Evolutionary conservation across 192 early-diverging fungal species (phyloP), one percentile per base, ranked within the genome.

Genomic region (Coemansia sp.): DNA sequence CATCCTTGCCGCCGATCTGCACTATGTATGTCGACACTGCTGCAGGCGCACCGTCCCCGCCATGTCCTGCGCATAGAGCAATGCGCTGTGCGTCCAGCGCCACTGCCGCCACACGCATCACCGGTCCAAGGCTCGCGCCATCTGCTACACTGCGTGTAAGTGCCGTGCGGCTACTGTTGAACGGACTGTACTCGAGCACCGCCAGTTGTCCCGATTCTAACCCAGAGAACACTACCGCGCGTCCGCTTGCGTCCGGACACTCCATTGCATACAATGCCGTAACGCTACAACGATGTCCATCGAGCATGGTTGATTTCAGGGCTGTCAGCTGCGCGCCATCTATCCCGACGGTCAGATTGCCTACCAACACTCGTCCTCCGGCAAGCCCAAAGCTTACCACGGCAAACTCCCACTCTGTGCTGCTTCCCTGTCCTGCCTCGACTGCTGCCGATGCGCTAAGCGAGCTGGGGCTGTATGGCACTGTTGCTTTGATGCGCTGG

Each of bases 331-430:
- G 76, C 19, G 76, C 59, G 5, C 59, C 60, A 19, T 61, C 71
- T 0, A 25, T 4, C 1, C 49, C 57, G 21, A 79, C 23, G 8
- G 63, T 67, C 49, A 79, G 57, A 26, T 72, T 73, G 1, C 76
- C 76, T 5, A 79, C 27, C 21, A 73, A 32, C 19, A 49, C 59
- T 8, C 56, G 58, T 19, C 76, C 71, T 16, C 60, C 56, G 18
- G 64, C 21, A 21, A 74, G 30, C 1, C 71, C 71, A 60, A 79
- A 66, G 49, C 71, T 70, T n/a, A 67, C 62, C 6, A 74, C 57
- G 0, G 57, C 32, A 62, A 70, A 79, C 68, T 79, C 71, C 76
- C 76, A 79, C 49, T 73, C 67, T 21, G 67, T 70, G 48, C 56
- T 67, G 50, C 60, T 67, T 5, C 71, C 76, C 31, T 58, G 57